These are phyloP conservation scores for Glaciozyma antarctica DNA, from an alignment of 768 basidiomycete genomes.

Conservation along the genomic window DNA sequence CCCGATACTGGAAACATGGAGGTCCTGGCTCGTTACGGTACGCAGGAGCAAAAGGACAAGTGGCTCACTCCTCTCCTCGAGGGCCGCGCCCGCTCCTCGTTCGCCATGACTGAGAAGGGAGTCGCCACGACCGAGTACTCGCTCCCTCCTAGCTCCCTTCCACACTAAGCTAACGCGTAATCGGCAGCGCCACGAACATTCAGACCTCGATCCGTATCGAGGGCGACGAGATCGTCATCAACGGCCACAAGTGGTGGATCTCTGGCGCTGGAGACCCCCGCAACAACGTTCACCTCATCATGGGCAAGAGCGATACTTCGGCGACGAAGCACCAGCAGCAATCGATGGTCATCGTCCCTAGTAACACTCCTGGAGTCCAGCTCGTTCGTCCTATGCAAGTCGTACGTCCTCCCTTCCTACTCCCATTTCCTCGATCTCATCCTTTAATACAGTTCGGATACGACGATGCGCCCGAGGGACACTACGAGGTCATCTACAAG, in stretches of 20 bases:
- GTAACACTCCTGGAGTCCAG: slow-evolving; percentile 73
- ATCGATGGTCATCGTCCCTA: slow-evolving; percentile 88
- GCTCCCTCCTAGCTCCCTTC: slow-evolving; percentile 8
- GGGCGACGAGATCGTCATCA: slow-evolving; percentile 80
- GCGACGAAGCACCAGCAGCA: slow-evolving; percentile 69
- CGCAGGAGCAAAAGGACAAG: slow-evolving; percentile 74
- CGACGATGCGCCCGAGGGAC: slow-evolving; percentile 58
- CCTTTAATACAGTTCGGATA: slow-evolving; percentile 43
- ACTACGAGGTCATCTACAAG: slow-evolving; percentile 88
- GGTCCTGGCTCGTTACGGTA: slow-evolving; percentile 93
- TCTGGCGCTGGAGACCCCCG: slow-evolving; percentile 92
- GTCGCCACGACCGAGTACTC: slow-evolving; percentile 37
- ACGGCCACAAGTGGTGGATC: slow-evolving; percentile 99
- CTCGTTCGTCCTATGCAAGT: slow-evolving; percentile 87
- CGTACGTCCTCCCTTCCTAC: slow-evolving; percentile 84
- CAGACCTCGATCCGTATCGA: slow-evolving; percentile 73
- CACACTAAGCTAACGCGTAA: slow-evolving; percentile 48
- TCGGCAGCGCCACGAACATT: slow-evolving; percentile 88
- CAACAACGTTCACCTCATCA: slow-evolving; percentile 77
- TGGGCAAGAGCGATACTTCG: slow-evolving; percentile 76
- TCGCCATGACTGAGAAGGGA: slow-evolving; percentile 93
- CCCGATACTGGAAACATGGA: slow-evolving; percentile 96
- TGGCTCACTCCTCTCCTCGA: slow-evolving; percentile 82
- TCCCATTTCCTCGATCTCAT: too few relatives aligned
- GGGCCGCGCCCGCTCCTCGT: slow-evolving; percentile 87